Percentiles rank a stretch among this genome's conserved stretches.
Evolutionary conservation across 257 asterid genomes (phyloP).

Genomic region (Coffea eugenioides): DNA sequence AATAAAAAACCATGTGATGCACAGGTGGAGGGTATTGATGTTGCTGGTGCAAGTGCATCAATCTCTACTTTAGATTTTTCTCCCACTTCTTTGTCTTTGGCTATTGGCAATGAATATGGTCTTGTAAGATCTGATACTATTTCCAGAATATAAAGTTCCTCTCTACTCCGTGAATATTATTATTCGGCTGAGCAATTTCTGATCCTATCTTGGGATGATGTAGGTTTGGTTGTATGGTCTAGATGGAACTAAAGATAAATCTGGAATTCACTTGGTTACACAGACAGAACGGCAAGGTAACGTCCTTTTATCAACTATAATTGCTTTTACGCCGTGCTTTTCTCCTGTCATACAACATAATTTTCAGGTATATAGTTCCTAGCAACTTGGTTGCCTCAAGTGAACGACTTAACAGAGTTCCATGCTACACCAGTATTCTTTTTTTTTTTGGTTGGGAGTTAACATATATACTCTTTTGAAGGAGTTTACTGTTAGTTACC

Average conservation of each 20-base stretch:
- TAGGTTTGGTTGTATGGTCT: conserved; percentile 67
- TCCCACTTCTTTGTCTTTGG: conserved; percentile 55
- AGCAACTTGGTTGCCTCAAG: background rate
- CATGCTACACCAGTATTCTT: background rate
- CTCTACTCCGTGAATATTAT: background rate
- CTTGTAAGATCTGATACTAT: conserved; percentile 47
- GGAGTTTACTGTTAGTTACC: background rate
- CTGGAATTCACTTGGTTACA: conserved; percentile 44
- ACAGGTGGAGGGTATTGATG: conserved; percentile 53
- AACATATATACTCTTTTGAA: background rate
- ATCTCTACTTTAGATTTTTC: conserved; percentile 72
- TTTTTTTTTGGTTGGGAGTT: background rate
- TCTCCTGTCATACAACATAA: background rate
- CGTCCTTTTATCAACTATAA: conserved; percentile 16
- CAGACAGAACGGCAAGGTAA: conserved; percentile 60
- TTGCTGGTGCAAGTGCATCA: conserved; percentile 57
- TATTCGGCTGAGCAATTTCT: conserved; percentile 8
- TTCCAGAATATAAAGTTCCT: background rate
- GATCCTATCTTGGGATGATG: conserved; percentile 19
- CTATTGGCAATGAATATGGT: conserved; percentile 84
- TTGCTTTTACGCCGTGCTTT: conserved; percentile 1
- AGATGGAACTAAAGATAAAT: conserved; percentile 44
- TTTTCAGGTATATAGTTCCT: background rate
- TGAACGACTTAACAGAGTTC: background rate
- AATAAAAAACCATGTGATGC: conserved; percentile 23